Evolutionary conservation across 805 yeast genomes (phyloP).

Genomic region (Debaryomyces maramus): DNA sequence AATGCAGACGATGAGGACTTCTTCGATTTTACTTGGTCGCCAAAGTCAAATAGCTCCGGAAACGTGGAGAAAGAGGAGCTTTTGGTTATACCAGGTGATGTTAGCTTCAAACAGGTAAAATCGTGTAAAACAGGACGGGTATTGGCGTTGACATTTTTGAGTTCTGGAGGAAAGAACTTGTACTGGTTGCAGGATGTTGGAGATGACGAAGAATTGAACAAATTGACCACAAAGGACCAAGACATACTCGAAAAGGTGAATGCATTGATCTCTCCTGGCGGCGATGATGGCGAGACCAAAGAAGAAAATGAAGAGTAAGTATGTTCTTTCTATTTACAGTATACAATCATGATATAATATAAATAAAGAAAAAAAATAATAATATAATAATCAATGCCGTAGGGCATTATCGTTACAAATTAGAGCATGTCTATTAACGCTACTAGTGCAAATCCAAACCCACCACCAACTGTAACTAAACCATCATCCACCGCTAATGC

Average conservation of each 20-base stretch:
- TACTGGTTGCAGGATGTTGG: slow-evolving; percentile 81
- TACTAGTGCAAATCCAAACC: not conserved
- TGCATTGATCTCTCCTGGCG: slow-evolving; percentile 43
- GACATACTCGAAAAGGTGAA: slow-evolving; percentile 48
- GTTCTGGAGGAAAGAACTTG: slow-evolving; percentile 59
- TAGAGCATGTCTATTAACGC: slow-evolving; percentile 3
- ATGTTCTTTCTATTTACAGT: slow-evolving; percentile 8
- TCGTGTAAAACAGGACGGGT: slow-evolving; percentile 80
- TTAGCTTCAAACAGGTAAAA: slow-evolving; percentile 66
- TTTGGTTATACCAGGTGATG: slow-evolving; percentile 82
- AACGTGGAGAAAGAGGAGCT: slow-evolving; percentile 58
- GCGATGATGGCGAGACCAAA: slow-evolving; percentile 26
- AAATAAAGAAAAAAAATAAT: not conserved
- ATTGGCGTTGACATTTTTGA: slow-evolving; percentile 60
- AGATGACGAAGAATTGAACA: slow-evolving; percentile 57
- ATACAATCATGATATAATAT: slow-evolving; percentile 5
- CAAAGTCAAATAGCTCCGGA: slow-evolving; percentile 50
- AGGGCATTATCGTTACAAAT: not conserved
- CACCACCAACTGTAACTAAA: not conserved
- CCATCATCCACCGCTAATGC: not conserved
- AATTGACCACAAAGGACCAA: slow-evolving; percentile 60
- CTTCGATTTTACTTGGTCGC: slow-evolving; percentile 70
- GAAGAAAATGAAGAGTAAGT: slow-evolving; percentile 16
- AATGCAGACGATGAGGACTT: slow-evolving; percentile 72
- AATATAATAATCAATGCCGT: not conserved